Evolutionary conservation across 805 yeast genomes (phyloP).

Genomic region (Ogataea nonfermentans): DNA sequence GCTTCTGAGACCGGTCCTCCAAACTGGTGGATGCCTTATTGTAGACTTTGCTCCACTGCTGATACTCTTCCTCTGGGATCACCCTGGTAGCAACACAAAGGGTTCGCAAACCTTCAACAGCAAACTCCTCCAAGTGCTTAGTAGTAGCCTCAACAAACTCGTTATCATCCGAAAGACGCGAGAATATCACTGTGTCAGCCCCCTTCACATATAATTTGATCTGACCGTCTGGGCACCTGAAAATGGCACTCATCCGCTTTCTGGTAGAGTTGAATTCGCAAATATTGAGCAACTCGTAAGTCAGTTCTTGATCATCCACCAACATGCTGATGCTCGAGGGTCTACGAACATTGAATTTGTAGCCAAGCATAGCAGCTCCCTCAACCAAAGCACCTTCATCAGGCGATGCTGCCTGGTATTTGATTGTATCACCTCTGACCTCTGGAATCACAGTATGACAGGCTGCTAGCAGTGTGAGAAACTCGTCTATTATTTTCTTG

Average conservation of each 20-base stretch:
- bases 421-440: conserved; percentile 61
- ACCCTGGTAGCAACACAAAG: conserved; percentile 87
- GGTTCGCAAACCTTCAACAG: conserved; percentile 93
- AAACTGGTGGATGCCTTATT: conserved; percentile 81
- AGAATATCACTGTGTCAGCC: conserved; percentile 94
- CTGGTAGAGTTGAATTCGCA: conserved; percentile 98
- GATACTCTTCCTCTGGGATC: conserved; percentile 75
- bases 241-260: conserved; percentile 95
- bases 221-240: conserved; percentile 90
- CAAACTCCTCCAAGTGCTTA: conserved; percentile 91
- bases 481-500: conserved; percentile 65
- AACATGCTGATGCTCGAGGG: conserved; percentile 78
- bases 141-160: conserved; percentile 83
- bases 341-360: conserved; percentile 76
- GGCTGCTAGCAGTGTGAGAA: conserved; percentile 79
- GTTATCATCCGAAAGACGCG: conserved; percentile 68
- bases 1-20: conserved; percentile 65
- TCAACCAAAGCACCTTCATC: conserved; percentile 98
- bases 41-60: conserved; percentile 62
- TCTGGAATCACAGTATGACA: conserved; percentile 99
- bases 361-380: conserved; percentile 91
- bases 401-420: conserved; percentile 98
- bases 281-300: conserved; percentile 79
- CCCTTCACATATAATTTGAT: conserved; percentile 92
- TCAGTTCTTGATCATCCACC: conserved; percentile 47